Conservation (phyloP, 1,284 basidiomycete genomes). For the Rhodotorula sp. region DNA sequence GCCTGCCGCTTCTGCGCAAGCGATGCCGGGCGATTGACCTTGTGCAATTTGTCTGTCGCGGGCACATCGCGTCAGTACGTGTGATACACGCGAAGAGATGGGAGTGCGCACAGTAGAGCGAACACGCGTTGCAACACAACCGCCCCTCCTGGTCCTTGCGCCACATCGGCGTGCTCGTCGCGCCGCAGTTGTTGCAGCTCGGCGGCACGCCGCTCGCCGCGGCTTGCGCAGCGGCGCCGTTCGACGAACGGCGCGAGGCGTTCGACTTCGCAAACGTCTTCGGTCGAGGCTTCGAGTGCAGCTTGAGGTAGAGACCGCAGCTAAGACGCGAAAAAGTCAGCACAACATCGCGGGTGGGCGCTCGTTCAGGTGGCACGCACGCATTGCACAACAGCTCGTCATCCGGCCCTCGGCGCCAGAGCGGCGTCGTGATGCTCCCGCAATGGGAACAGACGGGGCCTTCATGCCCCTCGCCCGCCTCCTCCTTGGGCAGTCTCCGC, state of each 20-base stretch:
- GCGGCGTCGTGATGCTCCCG: conserved; percentile 38
- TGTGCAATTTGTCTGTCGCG: conserved; percentile 39
- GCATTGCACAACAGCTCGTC: conserved; percentile 44
- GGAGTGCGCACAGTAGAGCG: conserved; percentile 36
- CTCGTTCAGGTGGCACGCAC: conserved; percentile 17
- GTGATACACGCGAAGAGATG: background rate
- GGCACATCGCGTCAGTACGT: background rate
- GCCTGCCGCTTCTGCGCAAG: conserved; percentile 36
- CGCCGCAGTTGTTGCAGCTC: conserved; percentile 41
- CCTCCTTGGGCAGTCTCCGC: conserved; percentile 21
- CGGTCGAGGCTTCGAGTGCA: conserved; percentile 39
- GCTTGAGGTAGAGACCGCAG: conserved; percentile 43
- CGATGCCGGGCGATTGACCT: conserved; percentile 32
- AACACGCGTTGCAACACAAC: conserved; percentile 42
- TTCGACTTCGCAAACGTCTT: conserved; percentile 35
- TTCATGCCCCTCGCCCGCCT: conserved; percentile 31
- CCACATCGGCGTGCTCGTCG: conserved; percentile 43
- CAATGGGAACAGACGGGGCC: conserved; percentile 41
- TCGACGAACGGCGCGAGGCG: conserved; percentile 24
- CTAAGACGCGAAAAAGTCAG: background rate
- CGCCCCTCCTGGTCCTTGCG: conserved; percentile 36
- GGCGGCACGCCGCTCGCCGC: conserved; percentile 35
- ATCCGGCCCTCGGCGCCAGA: conserved; percentile 41
- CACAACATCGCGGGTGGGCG: too few species aligned
- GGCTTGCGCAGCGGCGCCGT: conserved; percentile 37